Conservation (phyloP, 2,329 filamentous ascomycete species). For the Talaromyces funiculosus region DNA sequence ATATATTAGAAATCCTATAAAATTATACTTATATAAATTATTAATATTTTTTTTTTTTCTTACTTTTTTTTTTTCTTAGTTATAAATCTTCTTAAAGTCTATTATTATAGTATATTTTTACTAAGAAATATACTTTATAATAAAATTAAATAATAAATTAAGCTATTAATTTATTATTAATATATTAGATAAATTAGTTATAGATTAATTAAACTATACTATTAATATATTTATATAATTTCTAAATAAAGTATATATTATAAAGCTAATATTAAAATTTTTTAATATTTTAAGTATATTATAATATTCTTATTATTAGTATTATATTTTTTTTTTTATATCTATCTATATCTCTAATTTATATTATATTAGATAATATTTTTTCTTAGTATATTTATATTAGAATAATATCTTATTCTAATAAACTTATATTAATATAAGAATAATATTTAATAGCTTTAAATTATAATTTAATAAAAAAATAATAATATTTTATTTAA, state of each 20-base stretch:
- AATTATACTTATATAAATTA: background rate
- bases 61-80: background rate
- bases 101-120: background rate
- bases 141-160: background rate
- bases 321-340: too few species aligned
- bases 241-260: background rate
- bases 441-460: too few species aligned
- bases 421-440: too few species aligned
- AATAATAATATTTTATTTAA: too few species aligned
- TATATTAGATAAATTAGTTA: background rate
- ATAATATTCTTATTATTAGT: too few species aligned
- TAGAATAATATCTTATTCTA: too few species aligned
- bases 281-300: background rate
- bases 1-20: background rate
- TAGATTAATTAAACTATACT: too few species aligned
- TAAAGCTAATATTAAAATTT: background rate
- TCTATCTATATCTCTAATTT: background rate
- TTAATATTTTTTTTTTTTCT: background rate
- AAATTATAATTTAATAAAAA: too few species aligned
- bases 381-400: too few species aligned
- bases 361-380: background rate
- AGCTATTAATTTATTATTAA: background rate
- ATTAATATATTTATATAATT: background rate
- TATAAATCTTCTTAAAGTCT: background rate
- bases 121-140: background rate